Base-by-base conservation (phyloP, 345 rosid species). In the Citropsis articulata region DNA sequence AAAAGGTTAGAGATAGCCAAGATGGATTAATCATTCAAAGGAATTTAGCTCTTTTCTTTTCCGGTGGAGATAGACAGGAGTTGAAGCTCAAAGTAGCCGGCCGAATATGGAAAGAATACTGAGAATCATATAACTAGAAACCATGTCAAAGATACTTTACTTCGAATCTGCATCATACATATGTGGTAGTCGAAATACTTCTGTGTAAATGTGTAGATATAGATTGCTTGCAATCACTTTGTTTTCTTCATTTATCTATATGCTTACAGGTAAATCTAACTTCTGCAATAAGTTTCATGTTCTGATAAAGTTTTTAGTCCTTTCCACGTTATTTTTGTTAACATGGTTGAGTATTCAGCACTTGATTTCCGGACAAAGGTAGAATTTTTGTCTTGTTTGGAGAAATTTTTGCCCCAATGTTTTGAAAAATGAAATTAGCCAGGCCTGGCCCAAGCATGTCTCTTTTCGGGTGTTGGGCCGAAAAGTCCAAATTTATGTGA, bases 21-120 rank as follows among this genome's bases (percentile, higher is more conserved):
- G 92, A 89, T 45, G 92, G 91, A 5, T 80, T 89, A 9, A 85
- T 89, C 36, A 85, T 89, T 63, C 90, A 79, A 75, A 85, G 90
- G 80, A 84, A 78, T 33, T 66, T 89, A 78, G 92, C 90, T 2
- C 86, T 85, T 55, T 89, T 82, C 88, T 89, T 89, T 25, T 89
- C 92, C 0, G 92, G 90, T 2, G 87, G 90, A 9, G 85, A 89
- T 31, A 77, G 80, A 75, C 84, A 81, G 72, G 90, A 87, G 72
- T 75, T 89, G 67, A 85, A 85, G 83, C 82, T 89, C 61, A 84
- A 83, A 77, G 88, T 89, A 5, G 81, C 88, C 0, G 92, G 90
- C 33, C 85, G 89, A 6, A 83, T 89, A 71, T 87, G 92, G 92
- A 84, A 84, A 82, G 92, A 84, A 78, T 77, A 81, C 71, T 78